These are phyloP conservation scores for Tricholoma furcatifolium DNA, from an alignment of 768 basidiomycete genomes.

Conservation along the genomic window DNA sequence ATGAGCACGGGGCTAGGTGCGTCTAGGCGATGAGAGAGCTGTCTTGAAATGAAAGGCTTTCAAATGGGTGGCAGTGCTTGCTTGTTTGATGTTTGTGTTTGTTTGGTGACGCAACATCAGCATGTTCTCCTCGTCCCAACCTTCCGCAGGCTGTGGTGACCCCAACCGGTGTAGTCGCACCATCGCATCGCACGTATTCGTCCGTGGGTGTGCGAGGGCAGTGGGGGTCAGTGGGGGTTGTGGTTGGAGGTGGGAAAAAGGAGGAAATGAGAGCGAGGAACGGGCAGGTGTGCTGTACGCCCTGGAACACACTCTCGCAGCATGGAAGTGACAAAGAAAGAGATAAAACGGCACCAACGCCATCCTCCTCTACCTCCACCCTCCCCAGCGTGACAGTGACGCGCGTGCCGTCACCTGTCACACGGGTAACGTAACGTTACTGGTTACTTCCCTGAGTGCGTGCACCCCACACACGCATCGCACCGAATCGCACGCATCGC, in stretches of 20 bases:
- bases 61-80: conserved; percentile 17
- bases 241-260: background rate
- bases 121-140: conserved; percentile 18
- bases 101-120: conserved; percentile 10
- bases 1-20: background rate
- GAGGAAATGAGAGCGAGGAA: background rate
- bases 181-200: too few species aligned
- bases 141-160: conserved; percentile 14
- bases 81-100: conserved; percentile 18
- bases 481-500: too few species aligned
- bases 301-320: background rate
- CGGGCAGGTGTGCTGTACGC: background rate
- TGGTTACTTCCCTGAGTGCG: too few species aligned
- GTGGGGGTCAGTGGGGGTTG: too few species aligned
- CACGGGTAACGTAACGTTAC: too few species aligned
- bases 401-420: too few species aligned
- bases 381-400: too few species aligned
- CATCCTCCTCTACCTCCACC: too few species aligned
- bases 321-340: conserved; percentile 16
- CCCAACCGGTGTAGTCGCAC: too few species aligned
- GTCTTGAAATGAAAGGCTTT: conserved; percentile 15
- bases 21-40: conserved; percentile 4
- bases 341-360: background rate
- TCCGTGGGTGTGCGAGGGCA: too few species aligned
- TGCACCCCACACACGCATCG: too few species aligned